Evolutionary conservation across 768 basidiomycete species (phyloP).

Genomic region (Hydnomerulius pinastri): DNA sequence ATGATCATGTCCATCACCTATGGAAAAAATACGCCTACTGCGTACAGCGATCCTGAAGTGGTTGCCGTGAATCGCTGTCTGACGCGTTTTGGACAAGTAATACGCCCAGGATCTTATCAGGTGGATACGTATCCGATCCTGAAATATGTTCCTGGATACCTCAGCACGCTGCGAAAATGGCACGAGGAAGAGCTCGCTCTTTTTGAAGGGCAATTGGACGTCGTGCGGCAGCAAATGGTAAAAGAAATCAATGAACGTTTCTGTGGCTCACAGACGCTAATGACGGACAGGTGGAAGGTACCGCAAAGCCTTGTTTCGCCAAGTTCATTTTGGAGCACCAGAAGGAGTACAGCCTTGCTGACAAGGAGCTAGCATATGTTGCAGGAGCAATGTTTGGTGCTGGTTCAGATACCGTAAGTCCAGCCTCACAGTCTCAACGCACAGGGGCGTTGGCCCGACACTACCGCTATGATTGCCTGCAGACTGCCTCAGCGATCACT

Average conservation of each 20-base stretch:
- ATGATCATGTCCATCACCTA: conserved; percentile 41
- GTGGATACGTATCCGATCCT: conserved; percentile 28
- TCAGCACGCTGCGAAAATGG: conserved; percentile 52
- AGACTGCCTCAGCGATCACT: conserved; percentile 50
- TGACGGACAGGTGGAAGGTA: conserved; percentile 22
- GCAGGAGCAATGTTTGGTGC: conserved; percentile 47
- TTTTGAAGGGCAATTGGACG: conserved; percentile 32
- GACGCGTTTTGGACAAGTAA: conserved; percentile 25
- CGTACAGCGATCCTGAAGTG: conserved; percentile 39
- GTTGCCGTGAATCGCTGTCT: conserved; percentile 27
- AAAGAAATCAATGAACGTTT: neutral
- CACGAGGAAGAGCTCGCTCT: conserved; percentile 45
- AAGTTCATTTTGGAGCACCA: conserved; percentile 41
- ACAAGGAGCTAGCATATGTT: conserved; percentile 40
- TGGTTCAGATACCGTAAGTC: conserved; percentile 41
- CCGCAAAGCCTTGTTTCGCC: conserved; percentile 33
- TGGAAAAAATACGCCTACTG: conserved; percentile 40
- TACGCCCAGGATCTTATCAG: conserved; percentile 27
- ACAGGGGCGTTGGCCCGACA: neutral
- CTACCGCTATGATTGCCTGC: neutral
- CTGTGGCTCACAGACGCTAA: neutral
- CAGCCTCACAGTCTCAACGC: neutral
- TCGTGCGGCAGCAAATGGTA: conserved; percentile 32
- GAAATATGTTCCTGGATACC: conserved; percentile 33
- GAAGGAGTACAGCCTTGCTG: conserved; percentile 28